Base-by-base conservation (phyloP, 306 rosid species). In the Cercis canadensis region DNA sequence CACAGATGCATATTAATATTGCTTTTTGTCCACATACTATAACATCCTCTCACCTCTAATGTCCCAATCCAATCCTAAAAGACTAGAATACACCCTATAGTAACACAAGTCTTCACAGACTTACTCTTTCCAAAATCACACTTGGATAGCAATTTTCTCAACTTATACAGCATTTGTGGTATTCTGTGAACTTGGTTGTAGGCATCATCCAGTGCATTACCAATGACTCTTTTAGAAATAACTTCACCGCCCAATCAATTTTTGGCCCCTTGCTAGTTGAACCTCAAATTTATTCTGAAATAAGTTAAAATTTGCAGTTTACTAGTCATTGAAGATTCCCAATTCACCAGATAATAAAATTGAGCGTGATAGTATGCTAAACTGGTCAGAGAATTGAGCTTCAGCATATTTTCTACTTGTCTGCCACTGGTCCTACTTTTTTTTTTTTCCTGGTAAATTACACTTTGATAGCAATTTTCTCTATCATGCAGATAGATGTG, bases 401-500 rank as follows among this genome's bases (percentile, higher is more conserved):
- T 70, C 37, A 4, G 18, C 60, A 17, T 70, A 14, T 44, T 11
- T 60, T 37, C 16, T 50, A 60, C 41, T 17, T 62, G 4, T 6
- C 19, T 63, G 32, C 5, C 50, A 39, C 29, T 45, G 21, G 4
- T 40, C n/a, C 50, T 52, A 50, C 29, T 3, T 81, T 29, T 15
- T 14, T 3, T 6, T 54, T 64, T 21, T 72, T n/a, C n/a, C 54
- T 36, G 11, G 17, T 54, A 54, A 36, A 32, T 61, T 66, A 32
- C 32, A 34, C 14, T 44, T 62, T 52, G 16, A 83, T 51, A 12
- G 15, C 4, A 58, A 36, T 44, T 70, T 72, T 53, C 36, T 32
- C 16, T 57, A 17, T 60, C 62, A 19, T 83, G 85, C 97, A 93
- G 98, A 90, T 90, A 62, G 97, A 93, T 86, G 96, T 88, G 71